Conservation (phyloP, 2,329 filamentous ascomycete genomes). For the Coniochaeta prunicola region DNA sequence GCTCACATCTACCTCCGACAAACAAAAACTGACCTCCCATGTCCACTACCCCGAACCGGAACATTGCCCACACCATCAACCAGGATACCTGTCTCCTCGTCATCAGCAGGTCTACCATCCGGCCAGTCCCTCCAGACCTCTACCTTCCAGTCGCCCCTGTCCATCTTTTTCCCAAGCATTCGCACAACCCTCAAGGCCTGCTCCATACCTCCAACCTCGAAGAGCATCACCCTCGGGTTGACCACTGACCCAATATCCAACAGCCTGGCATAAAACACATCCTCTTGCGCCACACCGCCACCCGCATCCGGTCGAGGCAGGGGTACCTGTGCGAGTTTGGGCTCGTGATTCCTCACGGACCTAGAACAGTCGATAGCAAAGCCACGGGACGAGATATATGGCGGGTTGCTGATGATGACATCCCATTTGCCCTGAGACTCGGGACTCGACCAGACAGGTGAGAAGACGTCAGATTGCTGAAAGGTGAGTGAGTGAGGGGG, state of each 20-base stretch:
- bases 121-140: conserved; percentile 71
- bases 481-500: conserved; percentile 8
- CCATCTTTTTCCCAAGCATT: conserved; percentile 23
- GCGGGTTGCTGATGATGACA: conserved; percentile 80
- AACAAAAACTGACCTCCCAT: conserved; percentile 37
- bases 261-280: conserved; percentile 62
- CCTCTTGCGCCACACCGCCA: conserved; percentile 24
- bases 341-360: conserved; percentile 78
- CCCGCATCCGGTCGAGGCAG: conserved; percentile 2
- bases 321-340: conserved; percentile 68
- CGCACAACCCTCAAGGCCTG: conserved; percentile 60
- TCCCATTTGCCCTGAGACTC: conserved; percentile 34
- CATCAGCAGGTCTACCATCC: conserved; percentile 26
- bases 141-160: conserved; percentile 22
- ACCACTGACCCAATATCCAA: conserved; percentile 44
- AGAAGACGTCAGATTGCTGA: conserved; percentile 11
- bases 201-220: conserved; percentile 64
- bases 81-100: conserved; percentile 14
- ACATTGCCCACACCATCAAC: conserved; percentile 20
- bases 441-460: conserved; percentile 5
- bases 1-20: not conserved
- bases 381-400: conserved; percentile 68
- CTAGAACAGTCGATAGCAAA: conserved; percentile 58
- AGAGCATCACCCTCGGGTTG: conserved; percentile 47
- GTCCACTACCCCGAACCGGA: conserved; percentile 37